A percentile compares a stretch with the other conserved stretches of the same genome.
phyloP scores from a whole-genome alignment of 805 yeast species.

The Saccharomycopsis sp. region DNA sequence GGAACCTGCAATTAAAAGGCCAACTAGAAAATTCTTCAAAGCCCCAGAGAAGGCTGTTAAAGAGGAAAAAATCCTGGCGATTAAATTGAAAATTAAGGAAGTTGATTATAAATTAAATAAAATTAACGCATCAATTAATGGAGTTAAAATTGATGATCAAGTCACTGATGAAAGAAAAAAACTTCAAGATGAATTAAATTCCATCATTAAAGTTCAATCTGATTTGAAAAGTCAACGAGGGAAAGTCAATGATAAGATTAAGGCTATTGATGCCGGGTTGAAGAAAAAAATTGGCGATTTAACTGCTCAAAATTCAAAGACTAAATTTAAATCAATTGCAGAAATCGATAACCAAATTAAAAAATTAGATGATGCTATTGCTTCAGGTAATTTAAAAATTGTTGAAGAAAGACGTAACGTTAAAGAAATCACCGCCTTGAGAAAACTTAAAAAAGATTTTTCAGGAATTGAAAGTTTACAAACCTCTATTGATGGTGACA shows the following conservation, averaged over 20 bases:
- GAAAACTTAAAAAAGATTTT: slow-evolving; percentile 76
- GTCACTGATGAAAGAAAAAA: slow-evolving; percentile 45
- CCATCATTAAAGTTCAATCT: slow-evolving; percentile 40
- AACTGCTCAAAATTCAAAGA: slow-evolving; percentile 62
- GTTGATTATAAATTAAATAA: slow-evolving; percentile 49
- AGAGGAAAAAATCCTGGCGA: slow-evolving; percentile 48
- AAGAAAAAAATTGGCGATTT: slow-evolving; percentile 74
- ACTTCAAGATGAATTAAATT: slow-evolving; percentile 42
- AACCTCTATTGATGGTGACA: slow-evolving; percentile 71
- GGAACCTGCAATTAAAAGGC: slow-evolving; percentile 17
- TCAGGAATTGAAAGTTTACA: slow-evolving; percentile 67
- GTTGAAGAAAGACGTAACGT: slow-evolving; percentile 85
- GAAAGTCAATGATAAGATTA: slow-evolving; percentile 56
- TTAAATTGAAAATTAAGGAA: slow-evolving; percentile 56
- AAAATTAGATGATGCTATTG: slow-evolving; percentile 65
- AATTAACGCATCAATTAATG: slow-evolving; percentile 48
- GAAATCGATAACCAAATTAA: slow-evolving; percentile 64
- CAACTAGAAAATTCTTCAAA: slow-evolving; percentile 50
- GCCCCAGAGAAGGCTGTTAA: slow-evolving; percentile 66
- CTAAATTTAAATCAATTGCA: slow-evolving; percentile 51
- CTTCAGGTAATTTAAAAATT: slow-evolving; percentile 71
- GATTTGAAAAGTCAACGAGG: slow-evolving; percentile 41
- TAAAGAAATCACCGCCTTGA: slow-evolving; percentile 77
- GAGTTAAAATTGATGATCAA: slow-evolving; percentile 39
- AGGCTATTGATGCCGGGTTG: slow-evolving; percentile 57